phyloP scores from a whole-genome alignment of 2,329 filamentous ascomycete species.

The Pseudodiploospora longispora region DNA sequence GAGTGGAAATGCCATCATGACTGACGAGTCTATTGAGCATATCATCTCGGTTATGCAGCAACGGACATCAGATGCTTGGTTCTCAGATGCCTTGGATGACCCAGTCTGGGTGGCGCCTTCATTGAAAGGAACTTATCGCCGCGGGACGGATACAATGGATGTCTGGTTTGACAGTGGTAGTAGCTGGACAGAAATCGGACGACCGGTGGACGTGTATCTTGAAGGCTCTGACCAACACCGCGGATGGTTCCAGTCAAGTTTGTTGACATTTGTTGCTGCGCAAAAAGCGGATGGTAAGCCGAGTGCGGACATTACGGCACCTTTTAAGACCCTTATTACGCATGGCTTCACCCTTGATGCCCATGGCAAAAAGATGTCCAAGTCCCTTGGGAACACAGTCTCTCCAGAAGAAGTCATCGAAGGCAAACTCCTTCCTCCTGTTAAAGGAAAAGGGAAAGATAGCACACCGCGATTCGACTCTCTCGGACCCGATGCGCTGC shows the following conservation, averaged over 20 bases:
- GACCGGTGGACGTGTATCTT: constrained; percentile 75
- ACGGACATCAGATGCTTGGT: constrained; percentile 88
- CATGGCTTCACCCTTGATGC: constrained; percentile 92
- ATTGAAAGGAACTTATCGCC: constrained; percentile 54
- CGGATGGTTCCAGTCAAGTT: constrained; percentile 96
- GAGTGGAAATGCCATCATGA: constrained; percentile 68
- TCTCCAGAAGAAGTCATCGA: constrained; percentile 76
- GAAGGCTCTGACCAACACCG: constrained; percentile 95
- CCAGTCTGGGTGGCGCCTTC: constrained; percentile 65
- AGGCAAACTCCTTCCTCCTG: constrained; percentile 64
- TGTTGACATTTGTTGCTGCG: constrained; percentile 74
- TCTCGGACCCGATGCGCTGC: constrained; percentile 77
- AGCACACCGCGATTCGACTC: constrained; percentile 46
- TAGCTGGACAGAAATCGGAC: constrained; percentile 63
- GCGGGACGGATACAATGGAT: constrained; percentile 95
- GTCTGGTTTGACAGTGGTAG: constrained; percentile 99
- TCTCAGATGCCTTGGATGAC: constrained; percentile 72
- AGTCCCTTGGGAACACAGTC: constrained; percentile 86
- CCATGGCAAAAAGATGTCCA: constrained; percentile 96
- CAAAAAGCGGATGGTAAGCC: constrained; percentile 31
- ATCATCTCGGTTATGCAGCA: constrained; percentile 71
- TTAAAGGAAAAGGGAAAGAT: constrained; percentile 52
- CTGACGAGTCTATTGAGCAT: constrained; percentile 69
- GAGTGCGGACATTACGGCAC: constrained; percentile 36
- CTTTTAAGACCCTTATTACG: constrained; percentile 84